Evolutionary conservation across 1,284 basidiomycete species (phyloP).

Genomic region (Marasmius sp.): DNA sequence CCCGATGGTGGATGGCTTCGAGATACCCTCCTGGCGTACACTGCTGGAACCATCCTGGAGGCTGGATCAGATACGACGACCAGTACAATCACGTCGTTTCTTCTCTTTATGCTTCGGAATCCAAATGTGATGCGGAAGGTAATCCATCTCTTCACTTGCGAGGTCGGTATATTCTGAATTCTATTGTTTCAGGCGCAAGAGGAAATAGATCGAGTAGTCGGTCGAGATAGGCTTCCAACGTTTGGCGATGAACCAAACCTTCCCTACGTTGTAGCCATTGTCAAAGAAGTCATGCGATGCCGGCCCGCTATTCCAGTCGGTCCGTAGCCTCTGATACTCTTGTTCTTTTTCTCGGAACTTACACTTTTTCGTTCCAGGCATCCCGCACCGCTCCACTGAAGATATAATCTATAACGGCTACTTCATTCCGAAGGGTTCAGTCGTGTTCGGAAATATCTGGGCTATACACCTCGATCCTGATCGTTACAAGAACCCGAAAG

Average conservation of each 20-base stretch:
- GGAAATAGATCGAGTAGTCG: slow-evolving; percentile 7
- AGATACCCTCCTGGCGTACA: slow-evolving; percentile 23
- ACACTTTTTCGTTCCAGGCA: too few relatives aligned
- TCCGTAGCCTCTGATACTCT: too few relatives aligned
- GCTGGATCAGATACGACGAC: not conserved
- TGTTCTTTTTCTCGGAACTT: too few relatives aligned
- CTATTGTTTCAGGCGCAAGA: not conserved
- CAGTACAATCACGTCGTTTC: slow-evolving; percentile 2
- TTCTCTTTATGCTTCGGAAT: not conserved
- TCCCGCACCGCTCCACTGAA: too few relatives aligned
- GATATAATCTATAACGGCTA: too few relatives aligned
- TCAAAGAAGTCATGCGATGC: slow-evolving; percentile 2
- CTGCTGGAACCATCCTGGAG: not conserved
- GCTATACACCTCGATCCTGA: too few relatives aligned
- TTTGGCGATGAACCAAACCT: slow-evolving; percentile 4
- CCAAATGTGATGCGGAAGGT: not conserved
- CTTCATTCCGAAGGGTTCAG: too few relatives aligned
- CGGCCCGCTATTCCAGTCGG: too few relatives aligned
- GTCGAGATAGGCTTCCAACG: not conserved
- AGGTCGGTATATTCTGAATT: too few relatives aligned
- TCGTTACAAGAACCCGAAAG: too few relatives aligned
- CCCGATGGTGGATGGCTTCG: not conserved
- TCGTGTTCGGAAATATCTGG: too few relatives aligned
- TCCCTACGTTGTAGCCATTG: slow-evolving; percentile 4
- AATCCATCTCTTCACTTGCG: too few relatives aligned